Evolutionary conservation across 371 early-diverging fungal genomes (phyloP), one percentile per base, ranked within the genome.

Genomic region (Dentiscutata heterogama): DNA sequence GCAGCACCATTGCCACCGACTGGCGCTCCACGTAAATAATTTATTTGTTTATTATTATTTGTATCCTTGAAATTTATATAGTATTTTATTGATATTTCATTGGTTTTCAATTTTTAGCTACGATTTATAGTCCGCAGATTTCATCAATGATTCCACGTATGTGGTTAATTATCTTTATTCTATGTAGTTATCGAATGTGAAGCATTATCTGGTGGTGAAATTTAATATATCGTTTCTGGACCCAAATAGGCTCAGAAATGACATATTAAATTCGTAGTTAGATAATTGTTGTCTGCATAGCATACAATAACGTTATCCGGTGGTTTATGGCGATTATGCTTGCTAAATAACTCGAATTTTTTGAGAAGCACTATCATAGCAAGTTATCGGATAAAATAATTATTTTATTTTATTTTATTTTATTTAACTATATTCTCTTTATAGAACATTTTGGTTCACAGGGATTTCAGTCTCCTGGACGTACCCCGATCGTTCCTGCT

Each of bases 91-190:
- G 29, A 5, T 27, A 51, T 78, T 18, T 61, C 20, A 35, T 50
- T 54, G 29, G 10, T 1, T 25, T 72, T 7, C 22, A 25, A 75
- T 46, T 11, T 25, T 14, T n/a, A 53, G 42, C 77, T 22, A 29
- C 65, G 11, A 82, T 82, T 63, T 82, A 77, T 68, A 82, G 58
- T 82, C 76, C 82, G 7, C 82, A 82, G 63, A 76, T 82, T 29
- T 39, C 65, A 22, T 56, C 82, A 42, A 67, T 67, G 31, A 61
- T 82, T 14, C 82, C 82, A 46, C 82, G 82, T 75, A 73, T 51
- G 79, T 67, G n/a, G 2, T 25, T 20, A 35, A 60, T 20, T 5
- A 20, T 8, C 20, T n/a, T 20, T 65, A 7, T 3, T 35, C 20
- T 35, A 35, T 35, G 5, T 35, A 35, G 35, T 35, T 35, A 35